These are phyloP conservation scores for Cucurbita ficifolia DNA, from an alignment of 306 rosid genomes.

Conservation along the genomic window DNA sequence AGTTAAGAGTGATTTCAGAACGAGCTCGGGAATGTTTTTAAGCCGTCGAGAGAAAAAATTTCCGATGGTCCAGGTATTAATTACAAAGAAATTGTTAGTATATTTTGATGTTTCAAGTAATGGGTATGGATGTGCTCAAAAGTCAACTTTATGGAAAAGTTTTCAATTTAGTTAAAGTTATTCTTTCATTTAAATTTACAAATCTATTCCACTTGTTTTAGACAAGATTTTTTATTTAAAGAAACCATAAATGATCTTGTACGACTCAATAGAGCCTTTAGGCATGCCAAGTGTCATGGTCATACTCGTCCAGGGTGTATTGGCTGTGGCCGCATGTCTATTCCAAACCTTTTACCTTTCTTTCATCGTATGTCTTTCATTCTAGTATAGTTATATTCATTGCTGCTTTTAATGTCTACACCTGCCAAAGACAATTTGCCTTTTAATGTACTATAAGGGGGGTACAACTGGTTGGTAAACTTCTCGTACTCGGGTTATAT, in stretches of 20 bases:
- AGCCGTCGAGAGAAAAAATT: conserved; percentile 45
- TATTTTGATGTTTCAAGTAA: neutral
- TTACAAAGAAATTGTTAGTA: neutral
- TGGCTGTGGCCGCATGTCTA: too few relatives aligned
- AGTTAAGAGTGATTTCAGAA: conserved; percentile 71
- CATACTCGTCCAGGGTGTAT: too few relatives aligned
- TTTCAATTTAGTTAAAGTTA: neutral
- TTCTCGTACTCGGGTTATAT: too few relatives aligned
- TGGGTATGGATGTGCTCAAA: neutral
- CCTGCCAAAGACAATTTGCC: too few relatives aligned
- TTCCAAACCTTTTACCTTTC: too few relatives aligned
- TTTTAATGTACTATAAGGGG: too few relatives aligned
- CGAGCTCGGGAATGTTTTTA: conserved; percentile 96
- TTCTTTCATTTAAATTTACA: neutral
- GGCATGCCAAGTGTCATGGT: neutral
- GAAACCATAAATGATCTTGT: neutral
- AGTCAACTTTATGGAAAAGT: neutral
- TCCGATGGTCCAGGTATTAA: conserved; percentile 62
- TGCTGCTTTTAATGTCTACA: too few relatives aligned
- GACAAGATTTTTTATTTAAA: neutral
- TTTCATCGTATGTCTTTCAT: too few relatives aligned
- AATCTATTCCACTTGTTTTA: neutral
- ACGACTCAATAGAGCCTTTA: neutral
- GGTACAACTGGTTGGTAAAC: too few relatives aligned
- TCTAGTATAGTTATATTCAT: too few relatives aligned